Evolutionary conservation across 2,329 filamentous ascomycete species (phyloP).

Genomic region (Fusarium bulbicola): DNA sequence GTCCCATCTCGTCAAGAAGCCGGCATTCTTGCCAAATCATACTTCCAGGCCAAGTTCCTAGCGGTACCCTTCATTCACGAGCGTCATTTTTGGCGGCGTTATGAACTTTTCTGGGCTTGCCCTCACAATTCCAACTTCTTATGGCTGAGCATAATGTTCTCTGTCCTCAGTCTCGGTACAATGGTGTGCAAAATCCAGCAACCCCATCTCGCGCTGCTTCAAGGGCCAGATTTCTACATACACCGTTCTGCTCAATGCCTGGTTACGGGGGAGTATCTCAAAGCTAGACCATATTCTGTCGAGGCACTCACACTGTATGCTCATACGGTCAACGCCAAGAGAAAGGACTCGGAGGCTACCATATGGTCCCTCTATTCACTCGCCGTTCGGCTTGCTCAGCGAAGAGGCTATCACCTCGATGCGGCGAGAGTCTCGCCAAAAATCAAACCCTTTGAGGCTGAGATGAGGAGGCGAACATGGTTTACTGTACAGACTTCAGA

Average conservation of each 20-base stretch:
- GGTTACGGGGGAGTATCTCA: constrained; percentile 57
- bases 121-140: constrained; percentile 53
- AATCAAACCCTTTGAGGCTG: constrained; percentile 59
- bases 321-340: constrained; percentile 54
- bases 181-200: constrained; percentile 48
- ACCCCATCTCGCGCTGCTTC: constrained; percentile 24
- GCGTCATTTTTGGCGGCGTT: constrained; percentile 58
- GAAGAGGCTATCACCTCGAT: constrained; percentile 62
- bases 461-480: constrained; percentile 62
- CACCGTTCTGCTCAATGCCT: constrained; percentile 57
- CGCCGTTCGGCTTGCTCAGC: constrained; percentile 59
- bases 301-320: constrained; percentile 60
- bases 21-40: constrained; percentile 49
- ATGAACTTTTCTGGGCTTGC: constrained; percentile 57
- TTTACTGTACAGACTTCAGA: constrained; percentile 59
- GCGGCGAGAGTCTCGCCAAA: constrained; percentile 51
- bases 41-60: constrained; percentile 53
- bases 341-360: constrained; percentile 53
- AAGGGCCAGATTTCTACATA: constrained; percentile 46
- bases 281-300: constrained; percentile 55
- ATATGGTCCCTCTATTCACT: constrained; percentile 60
- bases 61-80: constrained; percentile 52
- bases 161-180: constrained; percentile 54
- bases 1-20: constrained; percentile 50
- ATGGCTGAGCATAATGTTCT: constrained; percentile 62